Conservation (phyloP, 768 basidiomycete species). For the Mycena metata region DNA sequence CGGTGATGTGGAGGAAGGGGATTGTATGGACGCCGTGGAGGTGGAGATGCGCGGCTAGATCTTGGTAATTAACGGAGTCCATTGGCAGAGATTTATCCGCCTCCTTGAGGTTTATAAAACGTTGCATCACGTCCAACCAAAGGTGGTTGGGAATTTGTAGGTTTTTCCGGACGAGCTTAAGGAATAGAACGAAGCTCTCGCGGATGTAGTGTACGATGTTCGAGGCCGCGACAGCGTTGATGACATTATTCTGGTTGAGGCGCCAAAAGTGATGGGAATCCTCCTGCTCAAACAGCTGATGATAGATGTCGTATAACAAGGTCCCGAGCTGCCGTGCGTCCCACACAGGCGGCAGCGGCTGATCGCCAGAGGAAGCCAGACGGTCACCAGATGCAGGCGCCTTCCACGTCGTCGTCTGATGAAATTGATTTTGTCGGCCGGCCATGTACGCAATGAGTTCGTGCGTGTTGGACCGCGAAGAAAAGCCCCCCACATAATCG, state of each 20-base stretch:
- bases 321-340: conserved; percentile 49
- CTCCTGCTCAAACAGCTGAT: conserved; percentile 53
- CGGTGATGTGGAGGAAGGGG: conserved; percentile 26
- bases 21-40: conserved; percentile 49
- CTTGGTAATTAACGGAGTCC: conserved; percentile 53
- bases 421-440: conserved; percentile 18
- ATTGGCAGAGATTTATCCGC: conserved; percentile 42
- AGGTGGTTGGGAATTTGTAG: conserved; percentile 40
- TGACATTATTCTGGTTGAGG: conserved; percentile 8
- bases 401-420: conserved; percentile 35
- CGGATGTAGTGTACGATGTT: conserved; percentile 53
- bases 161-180: conserved; percentile 47
- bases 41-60: conserved; percentile 54
- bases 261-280: conserved; percentile 42
- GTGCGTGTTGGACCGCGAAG: conserved; percentile 55
- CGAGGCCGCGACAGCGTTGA: conserved; percentile 30
- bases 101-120: conserved; percentile 40
- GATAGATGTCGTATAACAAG: conserved; percentile 56
- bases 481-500: conserved; percentile 56
- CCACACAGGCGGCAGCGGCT: conserved; percentile 31
- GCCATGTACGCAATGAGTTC: conserved; percentile 47
- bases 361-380: not conserved
- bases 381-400: not conserved
- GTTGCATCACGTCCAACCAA: conserved; percentile 52
- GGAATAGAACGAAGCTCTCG: conserved; percentile 53